A percentile compares a stretch with the other conserved stretches of the same genome.
Conservation (phyloP, 2,329 filamentous ascomycete species). For the Myriangium duriaei region DNA sequence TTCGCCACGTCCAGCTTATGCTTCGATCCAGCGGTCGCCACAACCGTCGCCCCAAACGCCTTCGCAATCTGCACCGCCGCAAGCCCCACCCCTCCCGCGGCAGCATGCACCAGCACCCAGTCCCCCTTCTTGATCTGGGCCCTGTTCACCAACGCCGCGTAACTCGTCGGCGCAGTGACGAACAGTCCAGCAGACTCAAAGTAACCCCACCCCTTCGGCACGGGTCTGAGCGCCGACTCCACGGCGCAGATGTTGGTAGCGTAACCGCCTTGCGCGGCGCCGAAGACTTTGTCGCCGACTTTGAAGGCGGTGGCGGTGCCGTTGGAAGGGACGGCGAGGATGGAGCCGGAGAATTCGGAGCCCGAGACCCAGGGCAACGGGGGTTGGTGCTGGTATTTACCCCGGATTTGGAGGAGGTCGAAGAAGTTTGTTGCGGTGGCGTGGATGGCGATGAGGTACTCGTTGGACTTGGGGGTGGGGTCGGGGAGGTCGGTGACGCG, state of each 20-base stretch:
- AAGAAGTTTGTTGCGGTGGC: constrained; percentile 92
- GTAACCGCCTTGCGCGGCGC: constrained; percentile 74
- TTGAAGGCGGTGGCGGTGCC: constrained; percentile 43
- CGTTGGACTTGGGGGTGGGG: constrained; percentile 53
- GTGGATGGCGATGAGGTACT: constrained; percentile 81
- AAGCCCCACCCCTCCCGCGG: constrained; percentile 80
- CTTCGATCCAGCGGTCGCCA: constrained; percentile 74
- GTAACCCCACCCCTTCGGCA: constrained; percentile 73
- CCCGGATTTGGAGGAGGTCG: constrained; percentile 86
- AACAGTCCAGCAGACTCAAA: constrained; percentile 78
- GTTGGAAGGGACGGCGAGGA: constrained; percentile 52
- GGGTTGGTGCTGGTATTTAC: constrained; percentile 89
- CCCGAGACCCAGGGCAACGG: constrained; percentile 80
- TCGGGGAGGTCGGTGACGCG: constrained; percentile 62
- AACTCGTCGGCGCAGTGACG: constrained; percentile 83
- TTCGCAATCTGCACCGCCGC: constrained; percentile 91
- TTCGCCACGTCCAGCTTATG: constrained; percentile 70
- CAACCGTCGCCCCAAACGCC: constrained; percentile 80
- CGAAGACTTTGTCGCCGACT: constrained; percentile 73
- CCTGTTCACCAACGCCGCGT: constrained; percentile 67
- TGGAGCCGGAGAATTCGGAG: constrained; percentile 70
- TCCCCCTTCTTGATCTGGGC: constrained; percentile 66
- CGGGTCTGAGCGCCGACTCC: constrained; percentile 56
- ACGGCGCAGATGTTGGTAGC: constrained; percentile 58
- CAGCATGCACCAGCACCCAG: constrained; percentile 80